Conservation (phyloP, 2,329 filamentous ascomycete genomes). For the Cladosporium cucumerinum region DNA sequence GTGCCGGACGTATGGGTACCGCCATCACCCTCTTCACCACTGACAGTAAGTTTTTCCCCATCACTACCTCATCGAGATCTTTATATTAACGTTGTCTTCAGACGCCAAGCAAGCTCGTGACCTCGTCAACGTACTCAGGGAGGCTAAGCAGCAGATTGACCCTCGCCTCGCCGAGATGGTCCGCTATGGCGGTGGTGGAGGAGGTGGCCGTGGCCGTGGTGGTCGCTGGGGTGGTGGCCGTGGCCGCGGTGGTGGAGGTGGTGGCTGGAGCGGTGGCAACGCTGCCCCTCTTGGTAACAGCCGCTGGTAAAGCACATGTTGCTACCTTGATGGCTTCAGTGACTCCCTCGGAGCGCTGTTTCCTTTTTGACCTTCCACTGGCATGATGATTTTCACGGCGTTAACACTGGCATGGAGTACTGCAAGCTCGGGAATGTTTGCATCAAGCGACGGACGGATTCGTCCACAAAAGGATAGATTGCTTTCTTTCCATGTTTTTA, state of each 20-base stretch:
- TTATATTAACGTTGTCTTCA: conserved; percentile 35
- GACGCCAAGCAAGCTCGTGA: conserved; percentile 75
- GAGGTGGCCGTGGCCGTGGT: conserved; percentile 62
- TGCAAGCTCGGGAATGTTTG: conserved; percentile 6
- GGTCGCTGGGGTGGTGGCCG: conserved; percentile 55
- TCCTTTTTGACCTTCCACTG: neutral
- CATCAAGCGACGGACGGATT: conserved; percentile 8
- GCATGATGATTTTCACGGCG: conserved; percentile 12
- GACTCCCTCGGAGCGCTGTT: neutral
- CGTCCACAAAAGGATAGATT: conserved; percentile 13
- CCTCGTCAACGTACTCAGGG: conserved; percentile 84
- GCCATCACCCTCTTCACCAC: conserved; percentile 98
- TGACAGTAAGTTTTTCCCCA: conserved; percentile 74
- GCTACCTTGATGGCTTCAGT: neutral
- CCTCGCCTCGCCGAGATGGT: conserved; percentile 94
- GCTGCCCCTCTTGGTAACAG: conserved; percentile 55
- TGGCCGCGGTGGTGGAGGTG: conserved; percentile 30
- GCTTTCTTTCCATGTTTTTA: conserved; percentile 8
- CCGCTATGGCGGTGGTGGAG: conserved; percentile 82
- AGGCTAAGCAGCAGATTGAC: conserved; percentile 98
- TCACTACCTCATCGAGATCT: neutral
- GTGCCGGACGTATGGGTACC: conserved; percentile 83
- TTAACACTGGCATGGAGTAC: conserved; percentile 9
- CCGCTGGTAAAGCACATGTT: conserved; percentile 49
- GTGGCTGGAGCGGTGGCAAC: conserved; percentile 56